Conservation (phyloP, 1,139 yeast species). For the Geotrichum macrosporum region DNA sequence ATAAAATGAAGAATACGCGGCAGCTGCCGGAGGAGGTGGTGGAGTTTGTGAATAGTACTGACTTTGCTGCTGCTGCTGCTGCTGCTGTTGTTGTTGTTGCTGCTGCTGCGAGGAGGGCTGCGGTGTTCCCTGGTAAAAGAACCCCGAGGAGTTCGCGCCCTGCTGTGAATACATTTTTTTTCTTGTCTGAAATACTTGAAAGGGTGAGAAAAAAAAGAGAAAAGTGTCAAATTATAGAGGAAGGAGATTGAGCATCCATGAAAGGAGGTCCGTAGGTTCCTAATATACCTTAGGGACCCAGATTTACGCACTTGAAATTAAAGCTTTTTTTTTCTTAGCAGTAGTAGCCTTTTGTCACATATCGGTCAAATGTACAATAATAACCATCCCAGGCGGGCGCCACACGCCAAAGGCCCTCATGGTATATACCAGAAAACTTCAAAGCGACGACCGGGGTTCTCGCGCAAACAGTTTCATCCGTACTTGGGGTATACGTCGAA, state of each 20-base stretch:
- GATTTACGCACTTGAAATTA: neutral
- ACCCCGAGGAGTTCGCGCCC: constrained; percentile 8
- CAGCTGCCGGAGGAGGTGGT: constrained; percentile 7
- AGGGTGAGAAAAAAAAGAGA: neutral
- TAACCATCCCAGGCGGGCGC: neutral
- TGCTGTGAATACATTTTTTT: constrained; percentile 4
- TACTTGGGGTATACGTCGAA: neutral
- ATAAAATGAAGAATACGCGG: constrained; percentile 5
- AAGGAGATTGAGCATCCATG: neutral
- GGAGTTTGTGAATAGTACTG: neutral
- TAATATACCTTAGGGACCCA: neutral
- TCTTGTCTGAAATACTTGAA: no score
- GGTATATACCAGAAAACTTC: neutral
- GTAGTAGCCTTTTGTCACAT: no score
- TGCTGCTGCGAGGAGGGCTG: no score
- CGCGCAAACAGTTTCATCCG: neutral
- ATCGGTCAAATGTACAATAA: neutral
- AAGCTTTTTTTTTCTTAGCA: no score
- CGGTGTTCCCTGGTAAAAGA: no score
- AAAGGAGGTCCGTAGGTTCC: neutral
- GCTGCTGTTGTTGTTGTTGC: constrained; percentile 22
- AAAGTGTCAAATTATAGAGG: neutral
- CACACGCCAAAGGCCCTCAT: neutral
- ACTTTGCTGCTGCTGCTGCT: constrained; percentile 18
- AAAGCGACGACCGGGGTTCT: neutral